These are phyloP conservation scores for Camelina neglecta DNA, from an alignment of 345 rosid genomes.

Conservation along the genomic window DNA sequence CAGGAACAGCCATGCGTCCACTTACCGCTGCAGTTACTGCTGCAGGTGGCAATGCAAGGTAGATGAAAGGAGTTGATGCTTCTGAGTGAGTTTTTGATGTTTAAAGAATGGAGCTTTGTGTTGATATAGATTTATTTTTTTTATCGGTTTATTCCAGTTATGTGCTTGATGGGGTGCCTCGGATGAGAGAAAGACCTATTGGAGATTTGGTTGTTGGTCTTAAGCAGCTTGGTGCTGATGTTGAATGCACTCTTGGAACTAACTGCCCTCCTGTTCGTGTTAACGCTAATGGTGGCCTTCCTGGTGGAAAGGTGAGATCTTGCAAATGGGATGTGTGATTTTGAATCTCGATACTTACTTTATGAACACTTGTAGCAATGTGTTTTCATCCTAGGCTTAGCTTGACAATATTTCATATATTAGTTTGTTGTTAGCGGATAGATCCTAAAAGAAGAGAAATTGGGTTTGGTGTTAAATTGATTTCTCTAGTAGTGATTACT, in stretches of 20 bases:
- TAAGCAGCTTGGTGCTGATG: constrained; percentile 93
- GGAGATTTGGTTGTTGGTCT: constrained; percentile 89
- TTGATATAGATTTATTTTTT: not conserved
- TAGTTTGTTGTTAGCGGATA: not conserved
- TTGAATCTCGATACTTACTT: not conserved
- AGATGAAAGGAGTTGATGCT: not conserved
- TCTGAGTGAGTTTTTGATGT: not conserved
- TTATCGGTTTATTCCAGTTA: constrained; percentile 53
- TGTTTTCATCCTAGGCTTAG: constrained; percentile 3
- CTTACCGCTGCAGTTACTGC: constrained; percentile 90
- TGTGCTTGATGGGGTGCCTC: constrained; percentile 89
- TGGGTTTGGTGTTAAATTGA: too few relatives aligned
- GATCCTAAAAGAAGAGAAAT: not conserved
- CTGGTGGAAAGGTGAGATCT: constrained; percentile 84
- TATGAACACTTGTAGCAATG: constrained; percentile 11
- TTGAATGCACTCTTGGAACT: constrained; percentile 71
- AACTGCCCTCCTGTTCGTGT: constrained; percentile 89
- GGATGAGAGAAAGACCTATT: constrained; percentile 98
- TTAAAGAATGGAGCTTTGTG: not conserved
- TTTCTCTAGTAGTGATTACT: not conserved
- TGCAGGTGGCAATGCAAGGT: constrained; percentile 95
- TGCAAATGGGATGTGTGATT: not conserved
- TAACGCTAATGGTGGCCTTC: constrained; percentile 88
- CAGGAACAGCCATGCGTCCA: constrained; percentile 98
- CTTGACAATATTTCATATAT: not conserved